phyloP scores from a whole-genome alignment of 1,139 yeast species.

The Sugiyamaella paludigena region DNA sequence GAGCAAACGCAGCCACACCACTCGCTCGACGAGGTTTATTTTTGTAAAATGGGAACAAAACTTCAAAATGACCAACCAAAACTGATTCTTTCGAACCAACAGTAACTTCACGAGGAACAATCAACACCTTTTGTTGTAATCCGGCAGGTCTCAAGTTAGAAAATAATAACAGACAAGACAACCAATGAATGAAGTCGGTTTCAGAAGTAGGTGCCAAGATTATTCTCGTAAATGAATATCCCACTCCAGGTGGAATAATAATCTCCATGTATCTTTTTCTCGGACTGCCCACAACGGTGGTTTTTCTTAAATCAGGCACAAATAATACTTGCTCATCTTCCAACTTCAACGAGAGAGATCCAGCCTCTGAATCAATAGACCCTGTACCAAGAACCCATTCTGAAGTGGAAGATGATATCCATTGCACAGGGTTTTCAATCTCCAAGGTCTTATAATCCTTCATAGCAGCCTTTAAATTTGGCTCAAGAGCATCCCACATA shows the following conservation, averaged over 20 bases:
- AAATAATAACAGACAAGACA: slow-evolving; percentile 26
- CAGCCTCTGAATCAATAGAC: slow-evolving; percentile 15
- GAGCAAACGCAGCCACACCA: slow-evolving; percentile 9
- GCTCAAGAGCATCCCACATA: slow-evolving; percentile 17
- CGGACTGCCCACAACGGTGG: slow-evolving; percentile 25
- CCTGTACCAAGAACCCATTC: slow-evolving; percentile 16
- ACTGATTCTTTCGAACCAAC: slow-evolving; percentile 12
- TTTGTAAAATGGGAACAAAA: slow-evolving; percentile 28
- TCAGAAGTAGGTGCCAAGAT: slow-evolving; percentile 26
- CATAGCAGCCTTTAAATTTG: slow-evolving; percentile 18
- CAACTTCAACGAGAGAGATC: slow-evolving; percentile 15
- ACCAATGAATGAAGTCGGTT: slow-evolving; percentile 26
- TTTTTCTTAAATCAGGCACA: slow-evolving; percentile 23
- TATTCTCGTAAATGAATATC: slow-evolving; percentile 21
- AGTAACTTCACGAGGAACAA: slow-evolving; percentile 20
- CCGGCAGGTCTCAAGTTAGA: slow-evolving; percentile 30
- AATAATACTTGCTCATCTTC: background rate
- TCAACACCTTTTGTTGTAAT: slow-evolving; percentile 24
- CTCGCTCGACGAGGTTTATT: slow-evolving; percentile 6
- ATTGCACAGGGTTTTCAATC: slow-evolving; percentile 25
- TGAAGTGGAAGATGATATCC: slow-evolving; percentile 23
- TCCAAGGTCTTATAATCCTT: slow-evolving; percentile 19
- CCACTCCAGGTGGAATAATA: slow-evolving; percentile 20
- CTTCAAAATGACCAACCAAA: slow-evolving; percentile 33
- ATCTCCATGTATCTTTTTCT: slow-evolving; percentile 27